Evolutionary conservation across 306 rosid genomes (phyloP).

Genomic region (Spatholobus suberectus): DNA sequence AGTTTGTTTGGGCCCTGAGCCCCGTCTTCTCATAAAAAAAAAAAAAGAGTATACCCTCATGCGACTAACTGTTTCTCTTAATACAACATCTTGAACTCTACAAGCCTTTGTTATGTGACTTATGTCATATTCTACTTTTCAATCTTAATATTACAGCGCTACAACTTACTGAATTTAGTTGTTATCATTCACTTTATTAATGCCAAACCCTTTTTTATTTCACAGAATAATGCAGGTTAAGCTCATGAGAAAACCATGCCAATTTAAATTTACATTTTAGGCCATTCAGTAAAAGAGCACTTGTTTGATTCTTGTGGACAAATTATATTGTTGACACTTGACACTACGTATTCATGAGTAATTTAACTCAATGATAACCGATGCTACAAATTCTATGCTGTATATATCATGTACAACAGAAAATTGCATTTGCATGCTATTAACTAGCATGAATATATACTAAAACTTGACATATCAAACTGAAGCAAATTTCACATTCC

Average conservation of each 20-base stretch:
- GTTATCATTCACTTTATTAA: background rate
- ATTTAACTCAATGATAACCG: background rate
- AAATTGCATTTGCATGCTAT: background rate
- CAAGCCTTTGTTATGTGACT: background rate
- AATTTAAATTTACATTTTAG: slow-evolving; percentile 1
- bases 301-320: background rate
- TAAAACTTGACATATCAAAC: background rate
- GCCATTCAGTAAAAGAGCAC: background rate
- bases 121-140: background rate
- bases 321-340: background rate
- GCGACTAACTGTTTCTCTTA: background rate
- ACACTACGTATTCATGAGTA: slow-evolving; percentile 1
- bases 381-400: background rate
- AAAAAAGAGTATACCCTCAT: too few relatives aligned
- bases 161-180: slow-evolving; percentile 1
- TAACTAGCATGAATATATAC: background rate
- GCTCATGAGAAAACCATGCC: background rate
- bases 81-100: background rate
- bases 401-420: background rate
- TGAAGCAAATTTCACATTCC: background rate
- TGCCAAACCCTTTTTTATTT: background rate
- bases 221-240: background rate
- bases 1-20: too few relatives aligned
- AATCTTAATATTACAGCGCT: background rate
- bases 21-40: too few relatives aligned